These are phyloP conservation scores for Coemansia umbellata DNA, from an alignment of 192 early-diverging fungal species.

Conservation along the genomic window DNA sequence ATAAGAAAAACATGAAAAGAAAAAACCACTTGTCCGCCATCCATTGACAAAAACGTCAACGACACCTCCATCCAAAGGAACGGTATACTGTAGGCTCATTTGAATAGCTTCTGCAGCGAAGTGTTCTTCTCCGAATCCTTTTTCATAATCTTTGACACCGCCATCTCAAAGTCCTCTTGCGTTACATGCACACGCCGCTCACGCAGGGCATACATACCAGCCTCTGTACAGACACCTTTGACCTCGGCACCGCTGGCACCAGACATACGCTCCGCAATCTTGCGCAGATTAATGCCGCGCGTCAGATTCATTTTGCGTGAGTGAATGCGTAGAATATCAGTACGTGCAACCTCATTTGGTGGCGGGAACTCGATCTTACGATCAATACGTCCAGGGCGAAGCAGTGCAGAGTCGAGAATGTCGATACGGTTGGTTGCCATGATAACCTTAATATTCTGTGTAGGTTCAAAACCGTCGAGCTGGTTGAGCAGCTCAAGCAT, in stretches of 20 bases:
- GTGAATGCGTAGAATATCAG: constrained; percentile 87
- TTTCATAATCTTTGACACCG: constrained; percentile 98
- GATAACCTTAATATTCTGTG: constrained; percentile 90
- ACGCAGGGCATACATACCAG: constrained; percentile 85
- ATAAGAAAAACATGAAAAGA: not conserved
- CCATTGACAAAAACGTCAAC: too few relatives aligned
- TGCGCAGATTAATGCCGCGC: constrained; percentile 83
- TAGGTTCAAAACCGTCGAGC: constrained; percentile 85
- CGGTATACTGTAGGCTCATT: too few relatives aligned
- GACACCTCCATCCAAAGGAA: too few relatives aligned
- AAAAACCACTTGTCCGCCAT: too few relatives aligned
- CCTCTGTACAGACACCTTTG: constrained; percentile 86
- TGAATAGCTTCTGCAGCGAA: constrained; percentile 96
- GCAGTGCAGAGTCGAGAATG: constrained; percentile 81
- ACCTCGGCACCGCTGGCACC: constrained; percentile 87
- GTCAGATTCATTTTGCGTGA: constrained; percentile 91
- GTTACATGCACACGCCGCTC: constrained; percentile 98
- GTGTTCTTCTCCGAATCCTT: constrained; percentile 97
- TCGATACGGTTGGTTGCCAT: constrained; percentile 94
- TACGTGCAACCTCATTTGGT: constrained; percentile 79
- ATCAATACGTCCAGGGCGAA: constrained; percentile 87
- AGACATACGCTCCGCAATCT: constrained; percentile 83
- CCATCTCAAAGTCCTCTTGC: constrained; percentile 99
- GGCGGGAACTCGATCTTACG: constrained; percentile 91
- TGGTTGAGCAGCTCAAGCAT: constrained; percentile 90